These are phyloP conservation scores for Amanita exitialis DNA, from an alignment of 768 basidiomycete genomes.

Conservation along the genomic window DNA sequence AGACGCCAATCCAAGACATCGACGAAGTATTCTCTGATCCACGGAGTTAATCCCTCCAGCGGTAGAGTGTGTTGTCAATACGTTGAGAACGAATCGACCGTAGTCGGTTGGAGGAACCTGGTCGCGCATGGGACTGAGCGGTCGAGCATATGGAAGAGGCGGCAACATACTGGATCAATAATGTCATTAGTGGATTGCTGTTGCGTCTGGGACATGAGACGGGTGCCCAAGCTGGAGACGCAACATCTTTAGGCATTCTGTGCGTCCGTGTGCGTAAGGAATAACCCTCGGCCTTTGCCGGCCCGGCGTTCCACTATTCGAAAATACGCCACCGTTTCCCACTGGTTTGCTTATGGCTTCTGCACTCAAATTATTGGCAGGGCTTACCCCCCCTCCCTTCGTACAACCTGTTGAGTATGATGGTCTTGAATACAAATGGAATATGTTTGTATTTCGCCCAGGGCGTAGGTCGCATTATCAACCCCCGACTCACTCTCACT, in stretches of 20 bases:
- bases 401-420: slow-evolving; percentile 51
- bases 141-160: slow-evolving; percentile 3
- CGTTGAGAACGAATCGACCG: slow-evolving; percentile 44
- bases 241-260: background rate
- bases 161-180: slow-evolving; percentile 6
- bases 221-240: background rate
- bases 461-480: slow-evolving; percentile 37
- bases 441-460: slow-evolving; percentile 71
- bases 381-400: slow-evolving; percentile 50
- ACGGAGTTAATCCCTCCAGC: slow-evolving; percentile 33
- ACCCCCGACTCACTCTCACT: background rate
- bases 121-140: background rate
- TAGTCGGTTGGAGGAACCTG: slow-evolving; percentile 47
- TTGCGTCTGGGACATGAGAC: slow-evolving; percentile 4
- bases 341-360: slow-evolving; percentile 14
- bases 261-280: background rate
- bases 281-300: slow-evolving; percentile 3
- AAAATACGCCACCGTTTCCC: background rate
- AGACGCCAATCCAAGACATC: slow-evolving; percentile 59
- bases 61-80: slow-evolving; percentile 37
- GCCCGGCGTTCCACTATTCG: background rate
- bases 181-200: background rate
- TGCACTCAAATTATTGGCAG: slow-evolving; percentile 23
- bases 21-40: slow-evolving; percentile 53
- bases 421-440: slow-evolving; percentile 68